phyloP scores from a whole-genome alignment of 2,329 filamentous ascomycete genomes.

The Iodosphaeria phyllophila region DNA sequence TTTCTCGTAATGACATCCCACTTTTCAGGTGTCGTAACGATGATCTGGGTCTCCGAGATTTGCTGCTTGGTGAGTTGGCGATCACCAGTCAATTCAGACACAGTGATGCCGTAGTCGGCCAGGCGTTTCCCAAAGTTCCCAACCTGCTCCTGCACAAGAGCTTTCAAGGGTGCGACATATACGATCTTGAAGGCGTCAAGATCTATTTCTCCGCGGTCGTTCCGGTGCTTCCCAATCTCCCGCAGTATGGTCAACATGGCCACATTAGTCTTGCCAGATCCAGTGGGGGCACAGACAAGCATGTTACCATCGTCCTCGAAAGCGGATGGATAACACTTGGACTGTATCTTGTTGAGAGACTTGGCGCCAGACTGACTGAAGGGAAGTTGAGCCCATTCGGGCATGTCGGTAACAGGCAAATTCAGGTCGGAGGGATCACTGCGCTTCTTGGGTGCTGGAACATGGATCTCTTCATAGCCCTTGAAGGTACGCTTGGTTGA shows the following conservation, averaged over 20 bases:
- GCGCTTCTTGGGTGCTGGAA: constrained; percentile 79
- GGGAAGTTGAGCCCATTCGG: constrained; percentile 75
- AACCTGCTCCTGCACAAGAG: constrained; percentile 91
- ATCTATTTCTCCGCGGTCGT: constrained; percentile 85
- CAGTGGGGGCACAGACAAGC: constrained; percentile 92
- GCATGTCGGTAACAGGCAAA: constrained; percentile 72
- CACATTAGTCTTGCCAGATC: constrained; percentile 96
- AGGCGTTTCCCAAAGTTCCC: constrained; percentile 90
- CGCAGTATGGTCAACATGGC: constrained; percentile 93
- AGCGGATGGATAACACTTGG: constrained; percentile 76
- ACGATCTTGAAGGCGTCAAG: constrained; percentile 97
- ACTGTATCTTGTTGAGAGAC: constrained; percentile 87
- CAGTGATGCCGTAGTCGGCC: constrained; percentile 76
- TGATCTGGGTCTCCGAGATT: constrained; percentile 93
- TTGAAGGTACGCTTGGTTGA: constrained; percentile 94
- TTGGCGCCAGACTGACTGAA: constrained; percentile 57
- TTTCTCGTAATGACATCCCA: constrained; percentile 99
- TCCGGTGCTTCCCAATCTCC: constrained; percentile 88
- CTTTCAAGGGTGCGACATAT: constrained; percentile 91
- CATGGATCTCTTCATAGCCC: constrained; percentile 96
- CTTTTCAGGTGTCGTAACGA: constrained; percentile 96
- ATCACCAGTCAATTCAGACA: constrained; percentile 93
- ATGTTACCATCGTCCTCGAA: constrained; percentile 94
- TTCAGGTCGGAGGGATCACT: constrained; percentile 63
- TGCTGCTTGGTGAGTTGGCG: constrained; percentile 97